Percentiles rank a stretch among this genome's conserved stretches.
Evolutionary conservation across 805 yeast genomes (phyloP).

Genomic region (Myxozyma sirexii): DNA sequence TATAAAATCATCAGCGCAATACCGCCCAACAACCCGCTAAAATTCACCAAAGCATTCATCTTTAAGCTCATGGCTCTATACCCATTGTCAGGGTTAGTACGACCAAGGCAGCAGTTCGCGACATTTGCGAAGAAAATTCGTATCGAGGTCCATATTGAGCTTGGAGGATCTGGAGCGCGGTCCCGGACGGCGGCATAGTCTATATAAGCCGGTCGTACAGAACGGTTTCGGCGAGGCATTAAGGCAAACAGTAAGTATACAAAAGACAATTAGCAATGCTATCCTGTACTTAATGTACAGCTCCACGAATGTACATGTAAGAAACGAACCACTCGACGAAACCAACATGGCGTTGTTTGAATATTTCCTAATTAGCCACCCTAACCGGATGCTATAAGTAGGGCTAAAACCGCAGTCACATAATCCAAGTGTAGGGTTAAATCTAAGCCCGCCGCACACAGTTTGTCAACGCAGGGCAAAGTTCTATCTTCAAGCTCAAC

Average conservation of each 20-base stretch:
- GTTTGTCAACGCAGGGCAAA: constrained; percentile 1
- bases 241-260: not conserved
- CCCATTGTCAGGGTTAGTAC: constrained; percentile 1
- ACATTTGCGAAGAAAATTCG: not conserved
- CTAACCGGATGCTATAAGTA: constrained; percentile 2
- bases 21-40: not conserved
- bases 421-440: not conserved
- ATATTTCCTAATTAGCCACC: not conserved
- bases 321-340: not conserved
- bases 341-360: not conserved
- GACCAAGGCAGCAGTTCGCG: constrained; percentile 5
- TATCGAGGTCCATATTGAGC: not conserved
- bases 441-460: constrained; percentile 1
- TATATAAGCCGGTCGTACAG: not conserved
- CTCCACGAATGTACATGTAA: too few relatives aligned
- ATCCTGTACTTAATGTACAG: too few relatives aligned
- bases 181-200: not conserved
- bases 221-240: constrained; percentile 8
- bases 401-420: constrained; percentile 14
- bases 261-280: too few relatives aligned
- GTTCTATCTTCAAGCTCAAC: not conserved
- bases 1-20: not conserved
- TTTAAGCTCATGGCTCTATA: not conserved
- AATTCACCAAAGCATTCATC: not conserved
- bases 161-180: constrained; percentile 3